Base-by-base conservation (phyloP, 2,329 filamentous ascomycete species). In the Pseudopyrenochaeta lycopersici region DNA sequence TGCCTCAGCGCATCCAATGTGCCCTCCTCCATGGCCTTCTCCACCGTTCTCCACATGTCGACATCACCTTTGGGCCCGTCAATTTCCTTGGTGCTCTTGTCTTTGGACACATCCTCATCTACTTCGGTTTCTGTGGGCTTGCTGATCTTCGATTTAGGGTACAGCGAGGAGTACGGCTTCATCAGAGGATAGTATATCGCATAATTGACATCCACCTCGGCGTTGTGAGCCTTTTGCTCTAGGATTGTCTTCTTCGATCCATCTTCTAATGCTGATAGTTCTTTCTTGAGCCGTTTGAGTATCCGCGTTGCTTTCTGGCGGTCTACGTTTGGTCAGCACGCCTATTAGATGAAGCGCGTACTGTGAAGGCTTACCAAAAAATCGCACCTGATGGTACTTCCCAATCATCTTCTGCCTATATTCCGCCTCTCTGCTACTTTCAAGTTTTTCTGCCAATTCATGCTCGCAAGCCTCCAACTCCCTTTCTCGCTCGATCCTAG, bases 371-470 rank as follows among this genome's bases (percentile, higher is more conserved):
- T 46, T 80, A 90, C 90, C 91, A 75, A 94, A 94, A 72, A 95
- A 95, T 23, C 91, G 82, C 45, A 94, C 86, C 85, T 91, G 93
- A 73, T 94, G 90, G 66, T 92, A 95, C 73, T 88, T 90, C 45
- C 81, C 81, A 58, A 93, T 92, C 85, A 93, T 91, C 54, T 86
- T 82, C 62, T 86, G 83, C 69, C 82, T 82, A 76, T 86, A 88
- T 65, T 87, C 85, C 53, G 82, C 81, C 54, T 84, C 79, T 42
- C 84, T 81, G 58, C 84, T 81, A 4, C 76, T 60, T 32, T 54
- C 57, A 14, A 58, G 51, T 62, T 73, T 74, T 56, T 74, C 71
- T 20, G 54, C 80, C 53, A 93, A 80, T 66, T 90, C 88, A 59
- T 85, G 80, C 73, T 86, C 82, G 66, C 88, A 88, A 4, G 87